Evolutionary conservation across 2,329 filamentous ascomycete genomes (phyloP).

Genomic region (Sphaceloma murrayae): DNA sequence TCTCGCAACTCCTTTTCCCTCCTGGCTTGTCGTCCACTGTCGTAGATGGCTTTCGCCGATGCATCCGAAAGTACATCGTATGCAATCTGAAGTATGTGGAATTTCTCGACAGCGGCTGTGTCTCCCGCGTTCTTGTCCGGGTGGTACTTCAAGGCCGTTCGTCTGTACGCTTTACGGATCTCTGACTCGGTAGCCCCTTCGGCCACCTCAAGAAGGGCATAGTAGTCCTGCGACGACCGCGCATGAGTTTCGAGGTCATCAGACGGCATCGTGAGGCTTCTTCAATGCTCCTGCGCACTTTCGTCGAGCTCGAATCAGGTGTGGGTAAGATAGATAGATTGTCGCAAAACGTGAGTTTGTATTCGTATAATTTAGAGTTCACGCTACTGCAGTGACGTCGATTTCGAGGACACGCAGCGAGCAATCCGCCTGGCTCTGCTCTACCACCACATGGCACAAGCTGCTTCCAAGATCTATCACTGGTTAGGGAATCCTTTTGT

Average conservation of each 20-base stretch:
- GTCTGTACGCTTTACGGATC: constrained; percentile 74
- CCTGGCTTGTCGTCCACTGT: constrained; percentile 62
- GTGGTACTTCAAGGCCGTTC: constrained; percentile 80
- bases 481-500: too few species aligned
- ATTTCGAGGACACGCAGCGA: constrained; percentile 1
- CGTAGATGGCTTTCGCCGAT: constrained; percentile 64
- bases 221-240: constrained; percentile 53
- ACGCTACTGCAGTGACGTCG: constrained; percentile 7
- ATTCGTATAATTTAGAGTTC: constrained; percentile 5
- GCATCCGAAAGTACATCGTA: constrained; percentile 70
- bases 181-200: constrained; percentile 58
- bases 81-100: constrained; percentile 78
- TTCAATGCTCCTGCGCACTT: not conserved
- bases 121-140: constrained; percentile 74
- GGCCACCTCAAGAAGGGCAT: constrained; percentile 61
- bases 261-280: constrained; percentile 19
- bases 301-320: too few species aligned
- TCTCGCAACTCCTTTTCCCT: constrained; percentile 60
- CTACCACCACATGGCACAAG: too few species aligned
- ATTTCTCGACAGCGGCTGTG: constrained; percentile 60
- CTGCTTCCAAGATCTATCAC: too few species aligned
- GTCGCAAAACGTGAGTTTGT: not conserved
- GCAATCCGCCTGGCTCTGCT: not conserved
- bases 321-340: too few species aligned
- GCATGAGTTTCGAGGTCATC: constrained; percentile 36